These are phyloP conservation scores for Anastatica hierochuntica DNA, from an alignment of 345 rosid genomes.

Conservation along the genomic window DNA sequence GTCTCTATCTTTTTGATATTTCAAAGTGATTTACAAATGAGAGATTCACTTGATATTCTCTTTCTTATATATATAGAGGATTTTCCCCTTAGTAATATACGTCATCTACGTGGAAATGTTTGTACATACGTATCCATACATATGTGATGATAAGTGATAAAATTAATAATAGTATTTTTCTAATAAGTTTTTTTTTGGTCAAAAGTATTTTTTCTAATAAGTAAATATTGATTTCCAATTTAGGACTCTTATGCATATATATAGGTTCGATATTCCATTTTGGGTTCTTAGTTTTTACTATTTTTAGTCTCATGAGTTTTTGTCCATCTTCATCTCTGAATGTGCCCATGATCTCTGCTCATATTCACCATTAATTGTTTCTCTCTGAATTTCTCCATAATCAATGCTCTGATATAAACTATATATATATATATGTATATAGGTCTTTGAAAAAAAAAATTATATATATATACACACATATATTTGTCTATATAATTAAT, in stretches of 20 bases:
- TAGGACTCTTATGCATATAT: neutral
- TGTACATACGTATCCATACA: neutral
- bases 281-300: constrained; percentile 8
- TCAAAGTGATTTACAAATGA: neutral
- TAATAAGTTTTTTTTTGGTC: no score
- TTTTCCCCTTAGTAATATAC: neutral
- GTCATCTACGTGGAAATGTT: constrained; percentile 19
- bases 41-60: neutral
- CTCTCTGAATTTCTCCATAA: neutral
- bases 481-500: no score
- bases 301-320: neutral
- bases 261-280: constrained; percentile 8
- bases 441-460: no score
- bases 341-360: neutral
- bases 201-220: no score
- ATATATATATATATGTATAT: neutral
- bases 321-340: neutral
- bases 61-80: constrained; percentile 21
- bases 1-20: neutral
- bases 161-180: neutral
- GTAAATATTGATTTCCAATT: neutral
- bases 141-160: neutral
- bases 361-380: constrained; percentile 1
- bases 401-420: no score
- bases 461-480: no score